phyloP scores from a whole-genome alignment of 768 basidiomycete genomes.

The Suillus spraguei region DNA sequence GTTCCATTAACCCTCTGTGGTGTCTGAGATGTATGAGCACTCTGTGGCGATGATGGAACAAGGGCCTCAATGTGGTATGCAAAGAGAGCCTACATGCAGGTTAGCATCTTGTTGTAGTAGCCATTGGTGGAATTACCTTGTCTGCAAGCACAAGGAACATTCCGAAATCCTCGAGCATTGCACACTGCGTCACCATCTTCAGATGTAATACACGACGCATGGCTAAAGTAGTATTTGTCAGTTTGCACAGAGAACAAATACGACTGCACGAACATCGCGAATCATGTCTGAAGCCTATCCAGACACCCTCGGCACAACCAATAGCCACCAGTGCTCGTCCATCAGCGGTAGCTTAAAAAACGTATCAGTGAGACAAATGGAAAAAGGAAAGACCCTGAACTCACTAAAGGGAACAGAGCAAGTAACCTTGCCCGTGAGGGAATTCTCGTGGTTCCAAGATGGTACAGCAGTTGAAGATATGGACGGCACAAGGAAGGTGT shows the following conservation, averaged over 20 bases:
- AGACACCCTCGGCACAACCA: conserved; percentile 94
- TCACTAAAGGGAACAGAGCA: conserved; percentile 93
- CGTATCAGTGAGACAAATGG: conserved; percentile 10
- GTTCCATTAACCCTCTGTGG: conserved; percentile 91
- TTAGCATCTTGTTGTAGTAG: background rate
- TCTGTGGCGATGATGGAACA: conserved; percentile 82
- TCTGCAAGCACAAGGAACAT: conserved; percentile 96
- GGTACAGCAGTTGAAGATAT: conserved; percentile 49
- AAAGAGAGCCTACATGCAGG: conserved; percentile 66
- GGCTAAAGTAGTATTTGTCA: conserved; percentile 46
- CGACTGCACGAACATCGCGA: conserved; percentile 63
- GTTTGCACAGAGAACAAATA: background rate
- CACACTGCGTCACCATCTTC: conserved; percentile 92
- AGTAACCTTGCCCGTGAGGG: conserved; percentile 84
- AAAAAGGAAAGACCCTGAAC: conserved; percentile 14
- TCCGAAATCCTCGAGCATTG: conserved; percentile 94
- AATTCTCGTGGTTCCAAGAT: conserved; percentile 68
- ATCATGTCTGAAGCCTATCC: conserved; percentile 92
- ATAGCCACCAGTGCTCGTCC: conserved; percentile 87
- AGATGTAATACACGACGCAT: conserved; percentile 93
- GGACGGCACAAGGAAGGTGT: conserved; percentile 84
- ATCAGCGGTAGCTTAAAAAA: conserved; percentile 70
- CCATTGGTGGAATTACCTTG: conserved; percentile 51
- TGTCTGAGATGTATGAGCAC: conserved; percentile 67
- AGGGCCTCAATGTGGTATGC: conserved; percentile 97